phyloP scores from a whole-genome alignment of 1,139 yeast genomes.

The Suhomyces taliae region DNA sequence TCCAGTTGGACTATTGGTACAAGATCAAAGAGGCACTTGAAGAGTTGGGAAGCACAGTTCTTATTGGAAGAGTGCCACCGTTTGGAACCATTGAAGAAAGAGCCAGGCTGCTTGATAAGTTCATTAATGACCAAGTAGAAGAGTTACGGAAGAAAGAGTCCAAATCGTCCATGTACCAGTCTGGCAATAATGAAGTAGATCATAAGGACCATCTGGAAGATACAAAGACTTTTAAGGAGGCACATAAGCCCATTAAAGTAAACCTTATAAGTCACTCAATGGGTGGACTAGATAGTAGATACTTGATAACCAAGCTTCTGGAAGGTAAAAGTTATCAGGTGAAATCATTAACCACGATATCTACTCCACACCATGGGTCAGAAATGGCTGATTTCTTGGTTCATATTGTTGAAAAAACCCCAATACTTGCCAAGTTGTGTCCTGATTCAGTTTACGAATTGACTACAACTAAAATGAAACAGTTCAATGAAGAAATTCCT shows the following conservation, averaged over 20 bases:
- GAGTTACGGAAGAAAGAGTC: slow-evolving; percentile 28
- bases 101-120: slow-evolving; percentile 57
- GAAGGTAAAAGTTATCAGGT: slow-evolving; percentile 48
- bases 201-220: slow-evolving; percentile 11
- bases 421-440: slow-evolving; percentile 24
- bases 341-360: slow-evolving; percentile 74
- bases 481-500: slow-evolving; percentile 52
- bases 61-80: slow-evolving; percentile 79
- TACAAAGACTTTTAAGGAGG: slow-evolving; percentile 10
- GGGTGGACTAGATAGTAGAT: slow-evolving; percentile 91
- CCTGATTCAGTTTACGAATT: slow-evolving; percentile 57
- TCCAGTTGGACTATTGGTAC: slow-evolving; percentile 67
- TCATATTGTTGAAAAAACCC: slow-evolving; percentile 20
- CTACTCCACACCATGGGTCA: slow-evolving; percentile 89
- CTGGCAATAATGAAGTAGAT: slow-evolving; percentile 9
- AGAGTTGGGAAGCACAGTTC: slow-evolving; percentile 62
- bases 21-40: slow-evolving; percentile 69
- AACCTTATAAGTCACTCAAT: slow-evolving; percentile 89
- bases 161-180: slow-evolving; percentile 32
- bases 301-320: slow-evolving; percentile 59
- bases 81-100: slow-evolving; percentile 74
- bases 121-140: slow-evolving; percentile 47
- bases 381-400: slow-evolving; percentile 75
- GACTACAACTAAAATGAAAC: slow-evolving; percentile 53
- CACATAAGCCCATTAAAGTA: slow-evolving; percentile 44